These are phyloP conservation scores for Cryptosporidium andersoni DNA, from an alignment of 169 alveolate genomes.

Conservation along the genomic window DNA sequence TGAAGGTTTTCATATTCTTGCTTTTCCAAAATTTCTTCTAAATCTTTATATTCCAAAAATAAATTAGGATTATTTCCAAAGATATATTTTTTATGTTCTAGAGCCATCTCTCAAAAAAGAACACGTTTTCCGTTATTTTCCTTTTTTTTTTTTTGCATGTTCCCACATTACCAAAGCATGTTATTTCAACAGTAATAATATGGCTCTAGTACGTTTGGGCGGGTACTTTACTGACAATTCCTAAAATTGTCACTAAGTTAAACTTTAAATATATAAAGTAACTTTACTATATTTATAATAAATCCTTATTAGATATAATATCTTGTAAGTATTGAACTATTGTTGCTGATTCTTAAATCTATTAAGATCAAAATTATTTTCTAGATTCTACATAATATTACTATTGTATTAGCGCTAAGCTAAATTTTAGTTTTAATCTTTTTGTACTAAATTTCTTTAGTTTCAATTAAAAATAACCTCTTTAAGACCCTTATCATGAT, in stretches of 20 bases:
- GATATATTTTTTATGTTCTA: slow-evolving; percentile 2
- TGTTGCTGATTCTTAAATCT: too few species aligned
- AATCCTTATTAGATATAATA: too few species aligned
- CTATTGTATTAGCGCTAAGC: too few species aligned
- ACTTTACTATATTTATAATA: too few species aligned
- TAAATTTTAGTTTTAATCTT: too few species aligned
- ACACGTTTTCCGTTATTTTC: slow-evolving; percentile 19
- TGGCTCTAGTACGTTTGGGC: background rate
- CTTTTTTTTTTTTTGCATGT: slow-evolving; percentile 68
- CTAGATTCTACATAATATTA: too few species aligned
- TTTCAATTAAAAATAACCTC: too few species aligned
- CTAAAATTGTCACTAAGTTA: background rate
- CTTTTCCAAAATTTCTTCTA: slow-evolving; percentile 7
- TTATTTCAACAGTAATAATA: slow-evolving; percentile 6
- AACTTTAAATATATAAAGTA: background rate
- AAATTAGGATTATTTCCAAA: slow-evolving; percentile 36
- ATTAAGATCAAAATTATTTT: too few species aligned
- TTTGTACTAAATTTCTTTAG: too few species aligned
- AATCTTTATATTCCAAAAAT: slow-evolving; percentile 27
- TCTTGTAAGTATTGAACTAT: too few species aligned
- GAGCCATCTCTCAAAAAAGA: too few species aligned
- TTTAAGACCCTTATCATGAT: too few species aligned
- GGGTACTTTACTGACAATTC: slow-evolving; percentile 5
- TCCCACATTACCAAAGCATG: slow-evolving; percentile 69
- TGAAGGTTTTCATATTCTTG: slow-evolving; percentile 38